Conservation (phyloP, 805 yeast genomes). For the Suhomyces faveliae region DNA sequence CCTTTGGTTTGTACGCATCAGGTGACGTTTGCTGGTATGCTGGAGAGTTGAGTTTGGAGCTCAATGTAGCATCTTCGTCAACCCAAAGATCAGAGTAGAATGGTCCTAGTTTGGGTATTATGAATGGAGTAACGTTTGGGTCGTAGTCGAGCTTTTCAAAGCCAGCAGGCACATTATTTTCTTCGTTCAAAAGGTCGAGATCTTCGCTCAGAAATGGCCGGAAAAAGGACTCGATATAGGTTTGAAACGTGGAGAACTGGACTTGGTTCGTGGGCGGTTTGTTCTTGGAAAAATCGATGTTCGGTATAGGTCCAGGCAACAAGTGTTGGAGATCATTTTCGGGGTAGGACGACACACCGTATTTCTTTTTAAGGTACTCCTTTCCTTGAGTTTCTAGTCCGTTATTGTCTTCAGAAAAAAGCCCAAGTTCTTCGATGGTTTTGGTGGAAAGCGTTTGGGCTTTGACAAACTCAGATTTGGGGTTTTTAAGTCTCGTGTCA, state of each 20-base stretch:
- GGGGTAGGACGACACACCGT: constrained; percentile 91
- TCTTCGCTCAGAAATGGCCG: constrained; percentile 80
- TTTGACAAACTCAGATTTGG: constrained; percentile 71
- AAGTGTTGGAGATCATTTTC: constrained; percentile 67
- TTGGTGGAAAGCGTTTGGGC: constrained; percentile 67
- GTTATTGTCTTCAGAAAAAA: constrained; percentile 59
- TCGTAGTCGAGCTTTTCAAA: constrained; percentile 51
- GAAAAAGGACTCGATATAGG: constrained; percentile 83
- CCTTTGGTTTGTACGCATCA: constrained; percentile 54
- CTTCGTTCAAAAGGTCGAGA: constrained; percentile 63
- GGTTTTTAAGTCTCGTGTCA: constrained; percentile 63
- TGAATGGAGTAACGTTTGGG: constrained; percentile 65
- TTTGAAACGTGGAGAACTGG: constrained; percentile 82
- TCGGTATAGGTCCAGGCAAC: constrained; percentile 87
- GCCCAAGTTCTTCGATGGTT: constrained; percentile 58
- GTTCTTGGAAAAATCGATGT: constrained; percentile 76
- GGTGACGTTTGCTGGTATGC: constrained; percentile 42
- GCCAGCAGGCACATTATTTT: constrained; percentile 55
- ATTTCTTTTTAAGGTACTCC: constrained; percentile 70
- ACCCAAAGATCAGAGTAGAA: constrained; percentile 83
- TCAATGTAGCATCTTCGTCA: constrained; percentile 63
- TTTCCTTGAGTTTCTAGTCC: constrained; percentile 67
- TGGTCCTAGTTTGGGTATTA: constrained; percentile 84
- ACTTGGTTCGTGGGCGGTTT: constrained; percentile 80
- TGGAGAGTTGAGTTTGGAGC: constrained; percentile 47